A percentile compares a stretch with the other conserved stretches of the same genome.
Evolutionary conservation across 768 basidiomycete genomes (phyloP).

Genomic region (Termitomyces eurrhizus): DNA sequence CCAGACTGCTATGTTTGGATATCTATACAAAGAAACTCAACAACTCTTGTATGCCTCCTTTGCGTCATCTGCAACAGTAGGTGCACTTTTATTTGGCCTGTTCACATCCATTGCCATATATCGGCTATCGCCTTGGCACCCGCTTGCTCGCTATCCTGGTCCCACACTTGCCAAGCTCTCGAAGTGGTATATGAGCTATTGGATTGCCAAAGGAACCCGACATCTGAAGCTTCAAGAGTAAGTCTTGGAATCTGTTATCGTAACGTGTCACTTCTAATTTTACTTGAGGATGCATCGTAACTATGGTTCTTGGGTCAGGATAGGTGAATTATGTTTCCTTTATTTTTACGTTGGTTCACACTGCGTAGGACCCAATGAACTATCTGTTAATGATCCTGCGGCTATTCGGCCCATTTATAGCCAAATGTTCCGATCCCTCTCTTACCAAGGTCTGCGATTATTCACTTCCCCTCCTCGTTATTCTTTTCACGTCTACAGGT

Average conservation of each 20-base stretch:
- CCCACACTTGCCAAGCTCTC: constrained; percentile 4
- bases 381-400: constrained; percentile 25
- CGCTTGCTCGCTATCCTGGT: constrained; percentile 10
- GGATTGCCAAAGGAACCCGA: not conserved
- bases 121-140: constrained; percentile 13
- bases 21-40: not conserved
- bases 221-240: not conserved
- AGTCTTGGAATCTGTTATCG: not conserved
- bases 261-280: too few species aligned
- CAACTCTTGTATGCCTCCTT: not conserved
- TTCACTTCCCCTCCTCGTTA: not conserved
- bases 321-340: constrained; percentile 18
- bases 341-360: not conserved
- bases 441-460: constrained; percentile 15
- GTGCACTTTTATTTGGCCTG: not conserved
- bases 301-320: constrained; percentile 29
- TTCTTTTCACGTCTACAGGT: not conserved
- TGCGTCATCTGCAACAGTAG: not conserved
- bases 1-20: not conserved
- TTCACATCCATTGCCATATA: constrained; percentile 6
- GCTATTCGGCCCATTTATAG: constrained; percentile 22
- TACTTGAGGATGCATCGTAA: constrained; percentile 18
- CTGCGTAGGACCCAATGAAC: constrained; percentile 31
- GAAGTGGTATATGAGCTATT: constrained; percentile 7
- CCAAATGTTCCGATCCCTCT: constrained; percentile 23